Evolutionary conservation across 78 protist genomes (phyloP).

Genomic region (Protostelium mycophagum): DNA sequence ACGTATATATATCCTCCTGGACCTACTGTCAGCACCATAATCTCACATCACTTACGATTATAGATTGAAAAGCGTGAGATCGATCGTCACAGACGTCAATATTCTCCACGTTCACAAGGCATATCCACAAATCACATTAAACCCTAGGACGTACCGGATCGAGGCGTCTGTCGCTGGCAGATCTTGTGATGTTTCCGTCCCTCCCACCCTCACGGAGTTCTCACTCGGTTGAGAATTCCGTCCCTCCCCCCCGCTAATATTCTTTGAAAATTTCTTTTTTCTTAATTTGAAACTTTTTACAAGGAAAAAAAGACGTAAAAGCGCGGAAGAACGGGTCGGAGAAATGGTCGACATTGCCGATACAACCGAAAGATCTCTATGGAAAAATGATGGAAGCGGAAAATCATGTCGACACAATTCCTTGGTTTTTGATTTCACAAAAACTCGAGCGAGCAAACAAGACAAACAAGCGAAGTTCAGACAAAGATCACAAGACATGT

Average conservation of each 20-base stretch:
- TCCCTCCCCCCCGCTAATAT: slow-evolving; percentile 4
- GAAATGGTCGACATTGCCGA: too few species aligned
- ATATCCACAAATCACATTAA: not conserved
- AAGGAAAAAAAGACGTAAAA: too few species aligned
- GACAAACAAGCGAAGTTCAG: too few species aligned
- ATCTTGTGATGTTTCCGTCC: not conserved
- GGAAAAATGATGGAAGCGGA: too few species aligned
- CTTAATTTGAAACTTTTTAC: too few species aligned
- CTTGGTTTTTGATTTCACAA: too few species aligned
- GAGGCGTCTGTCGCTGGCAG: not conserved
- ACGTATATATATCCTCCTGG: not conserved
- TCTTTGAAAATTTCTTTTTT: too few species aligned
- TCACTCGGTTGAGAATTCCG: not conserved
- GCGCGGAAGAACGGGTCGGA: too few species aligned
- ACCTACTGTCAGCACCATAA: not conserved
- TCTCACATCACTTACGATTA: not conserved
- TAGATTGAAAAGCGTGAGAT: not conserved
- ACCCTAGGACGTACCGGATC: not conserved
- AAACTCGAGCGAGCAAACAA: too few species aligned
- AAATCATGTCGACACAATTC: too few species aligned
- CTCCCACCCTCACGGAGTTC: not conserved
- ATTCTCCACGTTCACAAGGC: not conserved
- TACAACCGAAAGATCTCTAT: too few species aligned
- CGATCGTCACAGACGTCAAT: not conserved
- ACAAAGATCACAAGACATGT: too few species aligned